Evolutionary conservation across 176 grass and related monocot genomes (phyloP).

Genomic region (Thalia dealbata): DNA sequence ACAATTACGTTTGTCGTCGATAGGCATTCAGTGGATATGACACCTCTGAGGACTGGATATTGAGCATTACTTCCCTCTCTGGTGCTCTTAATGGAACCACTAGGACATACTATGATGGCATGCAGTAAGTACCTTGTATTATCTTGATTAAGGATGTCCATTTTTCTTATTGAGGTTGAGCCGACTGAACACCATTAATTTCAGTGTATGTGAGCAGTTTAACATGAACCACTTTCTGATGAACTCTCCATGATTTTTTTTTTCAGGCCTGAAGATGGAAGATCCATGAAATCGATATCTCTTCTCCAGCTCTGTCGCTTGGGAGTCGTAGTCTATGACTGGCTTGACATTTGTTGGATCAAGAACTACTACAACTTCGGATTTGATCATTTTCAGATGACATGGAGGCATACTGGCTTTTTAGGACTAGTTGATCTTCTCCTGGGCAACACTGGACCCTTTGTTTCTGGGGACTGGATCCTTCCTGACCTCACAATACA

Average conservation of each 20-base stretch:
- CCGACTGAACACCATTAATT: no score
- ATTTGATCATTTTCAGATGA: slow-evolving; percentile 92
- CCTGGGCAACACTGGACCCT: slow-evolving; percentile 62
- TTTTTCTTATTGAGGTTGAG: no score
- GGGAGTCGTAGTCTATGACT: slow-evolving; percentile 86
- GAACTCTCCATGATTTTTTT: slow-evolving; percentile 15
- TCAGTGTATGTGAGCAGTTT: not conserved
- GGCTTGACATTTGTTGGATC: slow-evolving; percentile 81
- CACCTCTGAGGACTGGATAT: slow-evolving; percentile 84
- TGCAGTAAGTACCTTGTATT: slow-evolving; percentile 48
- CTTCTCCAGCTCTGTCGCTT: slow-evolving; percentile 86
- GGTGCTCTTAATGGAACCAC: slow-evolving; percentile 95
- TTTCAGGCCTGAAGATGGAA: slow-evolving; percentile 71
- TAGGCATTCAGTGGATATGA: slow-evolving; percentile 82
- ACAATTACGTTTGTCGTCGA: not conserved
- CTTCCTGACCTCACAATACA: slow-evolving; percentile 88
- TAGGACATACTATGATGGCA: slow-evolving; percentile 92
- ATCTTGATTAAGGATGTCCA: no score
- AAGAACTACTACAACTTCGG: slow-evolving; percentile 98
- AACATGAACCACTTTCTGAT: not conserved
- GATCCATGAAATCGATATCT: slow-evolving; percentile 64
- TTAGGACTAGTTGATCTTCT: slow-evolving; percentile 67
- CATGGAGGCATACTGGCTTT: slow-evolving; percentile 62
- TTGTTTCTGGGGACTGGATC: slow-evolving; percentile 88
- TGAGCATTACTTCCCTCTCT: slow-evolving; percentile 91